Evolutionary conservation across 2,329 filamentous ascomycete genomes (phyloP).

Genomic region (Pestalotiopsis sp.): DNA sequence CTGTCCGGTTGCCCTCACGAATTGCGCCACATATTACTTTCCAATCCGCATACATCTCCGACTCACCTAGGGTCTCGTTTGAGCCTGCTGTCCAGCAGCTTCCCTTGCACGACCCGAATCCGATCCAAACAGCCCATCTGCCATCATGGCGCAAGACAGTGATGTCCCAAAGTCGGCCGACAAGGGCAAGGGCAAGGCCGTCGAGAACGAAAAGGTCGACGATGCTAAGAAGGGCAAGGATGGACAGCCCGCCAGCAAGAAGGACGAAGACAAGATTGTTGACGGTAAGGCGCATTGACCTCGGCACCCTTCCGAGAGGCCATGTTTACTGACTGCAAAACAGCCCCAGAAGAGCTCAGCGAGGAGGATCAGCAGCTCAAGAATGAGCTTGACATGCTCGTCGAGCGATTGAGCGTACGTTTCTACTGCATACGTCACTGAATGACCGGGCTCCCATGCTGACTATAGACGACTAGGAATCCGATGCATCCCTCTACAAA

Average conservation of each 20-base stretch:
- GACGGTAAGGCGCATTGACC: conserved; percentile 39
- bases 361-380: conserved; percentile 99
- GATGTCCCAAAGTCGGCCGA: conserved; percentile 82
- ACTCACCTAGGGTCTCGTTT: background rate
- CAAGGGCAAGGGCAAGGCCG: conserved; percentile 95
- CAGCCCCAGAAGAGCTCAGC: conserved; percentile 80
- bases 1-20: background rate
- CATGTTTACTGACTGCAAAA: conserved; percentile 36
- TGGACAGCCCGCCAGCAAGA: conserved; percentile 73
- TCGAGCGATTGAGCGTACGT: conserved; percentile 85
- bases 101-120: background rate
- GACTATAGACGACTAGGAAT: conserved; percentile 62
- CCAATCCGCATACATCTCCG: background rate
- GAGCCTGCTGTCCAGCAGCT: background rate
- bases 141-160: conserved; percentile 89
- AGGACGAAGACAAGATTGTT: conserved; percentile 67
- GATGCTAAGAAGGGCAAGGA: conserved; percentile 63
- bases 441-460: conserved; percentile 8
- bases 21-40: background rate
- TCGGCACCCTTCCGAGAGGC: conserved; percentile 13
- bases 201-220: conserved; percentile 28
- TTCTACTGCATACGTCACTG: background rate
- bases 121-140: conserved; percentile 21
- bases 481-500: conserved; percentile 85
- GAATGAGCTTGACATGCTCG: conserved; percentile 96